Conservation (phyloP, 176 grass and related monocot genomes). For the Aegilops bicornis region DNA sequence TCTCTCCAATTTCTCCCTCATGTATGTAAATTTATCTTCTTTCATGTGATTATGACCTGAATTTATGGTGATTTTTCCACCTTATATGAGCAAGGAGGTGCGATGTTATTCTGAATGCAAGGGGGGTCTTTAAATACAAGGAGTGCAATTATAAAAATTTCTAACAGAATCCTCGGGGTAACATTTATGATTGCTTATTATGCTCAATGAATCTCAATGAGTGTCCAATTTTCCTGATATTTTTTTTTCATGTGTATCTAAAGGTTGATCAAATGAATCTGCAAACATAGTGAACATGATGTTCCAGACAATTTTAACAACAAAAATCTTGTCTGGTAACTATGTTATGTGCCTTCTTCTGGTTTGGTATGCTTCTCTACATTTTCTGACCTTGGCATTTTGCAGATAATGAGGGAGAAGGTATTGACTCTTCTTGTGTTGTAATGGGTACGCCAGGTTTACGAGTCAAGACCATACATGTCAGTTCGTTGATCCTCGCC, state of each 20-base stretch:
- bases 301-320: not conserved
- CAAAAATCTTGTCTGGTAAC: not conserved
- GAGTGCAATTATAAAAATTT: no score
- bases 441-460: not conserved
- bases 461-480: not conserved
- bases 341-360: not conserved
- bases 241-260: no score
- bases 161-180: no score
- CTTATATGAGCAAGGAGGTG: no score
- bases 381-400: not conserved
- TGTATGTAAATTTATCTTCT: not conserved
- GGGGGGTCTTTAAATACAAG: no score
- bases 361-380: not conserved
- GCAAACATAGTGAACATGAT: not conserved
- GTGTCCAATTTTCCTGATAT: no score
- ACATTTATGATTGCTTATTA: no score
- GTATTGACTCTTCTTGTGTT: not conserved
- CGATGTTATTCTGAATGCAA: no score
- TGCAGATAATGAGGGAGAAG: not conserved
- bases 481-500: not conserved
- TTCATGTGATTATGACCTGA: not conserved
- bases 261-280: not conserved
- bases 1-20: not conserved
- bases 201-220: no score
- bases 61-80: not conserved